Evolutionary conservation across 805 yeast genomes (phyloP), one percentile per base, ranked within the genome.

Genomic region (Ogataea nitratoaversa): DNA sequence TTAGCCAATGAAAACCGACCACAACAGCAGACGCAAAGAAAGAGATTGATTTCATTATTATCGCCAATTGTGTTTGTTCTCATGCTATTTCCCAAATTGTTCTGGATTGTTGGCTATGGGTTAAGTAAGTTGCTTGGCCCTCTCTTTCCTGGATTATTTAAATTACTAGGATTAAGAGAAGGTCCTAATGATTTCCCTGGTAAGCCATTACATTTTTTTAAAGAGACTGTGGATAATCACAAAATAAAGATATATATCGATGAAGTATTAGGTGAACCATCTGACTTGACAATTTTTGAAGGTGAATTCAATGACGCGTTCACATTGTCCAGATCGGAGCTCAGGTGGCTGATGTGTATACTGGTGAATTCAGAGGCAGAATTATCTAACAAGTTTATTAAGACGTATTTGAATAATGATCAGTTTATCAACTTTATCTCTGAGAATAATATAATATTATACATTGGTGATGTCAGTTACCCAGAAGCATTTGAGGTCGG

Each of bases 401-500:
- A 71, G 19, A 64, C 62, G 17, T 62, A 78, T 9, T 52, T 79
- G 30, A 67, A 72, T 36, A 74, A 73, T 48, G 70, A 62, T 1
- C 52, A 59, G 23, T 74, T 79, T 27, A 56, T 71, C 13, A 54
- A 67, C 25, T 56, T 61, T 33, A 46, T 69, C 34, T 57, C 59
- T 32, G 61, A 62, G 2, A 67, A 74, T 30, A 69, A 81, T 34
- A 42, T 76, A n/a, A 46, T 78, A 1, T 66, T 82, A 1, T 84
- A 82, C 70, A 72, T 83, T 30, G 85, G 86, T 0, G 78, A 80
- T 47, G 78, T 77, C 19, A 61, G 69, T 13, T 78, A 78, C 47
- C 70, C 82, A 1, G 91, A 84, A 56, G 75, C 84, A 3, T 78
- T 76, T 65, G 79, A 79, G 42, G 72, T 84, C 30, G 84, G 86